Base-by-base conservation (phyloP, 2,329 filamentous ascomycete species). In the Ophiocordyceps sinensis region DNA sequence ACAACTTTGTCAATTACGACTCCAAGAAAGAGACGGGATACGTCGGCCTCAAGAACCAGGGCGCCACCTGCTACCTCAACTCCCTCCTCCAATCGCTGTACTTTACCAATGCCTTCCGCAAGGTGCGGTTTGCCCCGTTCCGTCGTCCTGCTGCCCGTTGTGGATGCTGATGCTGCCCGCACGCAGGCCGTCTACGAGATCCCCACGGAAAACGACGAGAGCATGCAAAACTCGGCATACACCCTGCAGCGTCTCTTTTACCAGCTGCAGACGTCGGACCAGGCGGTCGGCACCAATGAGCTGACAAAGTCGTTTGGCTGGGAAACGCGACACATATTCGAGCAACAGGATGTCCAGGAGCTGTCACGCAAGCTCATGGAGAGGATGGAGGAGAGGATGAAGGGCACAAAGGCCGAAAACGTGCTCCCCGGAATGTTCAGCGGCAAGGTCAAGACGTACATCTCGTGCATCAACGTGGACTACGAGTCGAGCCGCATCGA, bases 1-100 rank as follows among this genome's bases (percentile, higher is more conserved):
- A 93, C 64, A 91, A 85, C 62, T 89, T 94, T 60, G 71, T 78
- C 57, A 88, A 89, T 64, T 98, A 98, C 59, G 88, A 98, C 58
- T 96, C 91, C n/a, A 98, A 96, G 66, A 94, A 91, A 59, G 88
- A 95, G 64, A 98, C 91, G 0, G 91, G 91, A 43, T 96, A 88
- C 67, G 91, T 98, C 35, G 91, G 91, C 3, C 68, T 98, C 41
- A 91, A 91, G 62, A 98, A 98, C 55, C 91, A 96, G 61, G 91
- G 91, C 48, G 91, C 91, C 39, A 91, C 85, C 1, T 91, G 85
- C 62, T 91, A 91, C 57, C 68, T 91, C 38, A 91, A 91, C 60
- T 89, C 85, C 8, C 72, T 91, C 7, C 67, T 91, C 37, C 85
- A 91, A 56, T 89, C 85, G 1, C 64, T 91, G 36, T 91, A 86